These are phyloP conservation scores for Yamadazyma sp. DNA, from an alignment of 1,139 yeast species.

Conservation along the genomic window DNA sequence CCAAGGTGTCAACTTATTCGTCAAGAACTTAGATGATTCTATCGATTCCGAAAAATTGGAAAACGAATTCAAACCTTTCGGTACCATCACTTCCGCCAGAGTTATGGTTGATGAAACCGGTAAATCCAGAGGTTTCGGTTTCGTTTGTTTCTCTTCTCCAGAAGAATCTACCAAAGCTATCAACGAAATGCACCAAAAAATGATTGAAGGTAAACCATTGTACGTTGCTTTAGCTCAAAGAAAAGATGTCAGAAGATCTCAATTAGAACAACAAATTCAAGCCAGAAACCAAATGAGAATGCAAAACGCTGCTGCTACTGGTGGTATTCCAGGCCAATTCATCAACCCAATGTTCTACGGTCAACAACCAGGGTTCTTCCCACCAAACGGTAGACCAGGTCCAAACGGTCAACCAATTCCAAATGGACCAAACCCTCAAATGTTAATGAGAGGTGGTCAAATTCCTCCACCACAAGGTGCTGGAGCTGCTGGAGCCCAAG, in stretches of 20 bases:
- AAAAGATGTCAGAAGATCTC: constrained; percentile 96
- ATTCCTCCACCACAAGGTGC: constrained; percentile 70
- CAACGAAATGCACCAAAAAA: constrained; percentile 97
- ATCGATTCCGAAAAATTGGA: constrained; percentile 88
- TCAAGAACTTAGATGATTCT: constrained; percentile 94
- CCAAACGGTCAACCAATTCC: constrained; percentile 31
- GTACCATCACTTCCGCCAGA: constrained; percentile 93
- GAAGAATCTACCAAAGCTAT: constrained; percentile 99
- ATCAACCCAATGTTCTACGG: constrained; percentile 94
- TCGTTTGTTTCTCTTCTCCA: constrained; percentile 96
- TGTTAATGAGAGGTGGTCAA: constrained; percentile 76
- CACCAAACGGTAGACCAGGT: constrained; percentile 74
- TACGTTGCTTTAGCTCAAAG: constrained; percentile 99
- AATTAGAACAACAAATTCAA: constrained; percentile 95
- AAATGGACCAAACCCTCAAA: constrained; percentile 70
- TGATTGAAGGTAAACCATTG: constrained; percentile 93
- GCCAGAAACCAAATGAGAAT: constrained; percentile 98
- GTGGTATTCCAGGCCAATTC: constrained; percentile 93
- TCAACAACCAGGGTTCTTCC: constrained; percentile 82
- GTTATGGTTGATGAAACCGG: constrained; percentile 95
- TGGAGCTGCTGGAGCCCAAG: constrained; percentile 56
- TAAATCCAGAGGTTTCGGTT: constrained; percentile 97
- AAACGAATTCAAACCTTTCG: constrained; percentile 92
- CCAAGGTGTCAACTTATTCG: constrained; percentile 96
- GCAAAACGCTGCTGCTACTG: constrained; percentile 89